Evolutionary conservation across 306 rosid species (phyloP).

Genomic region (Cyclanthera cordifolia): DNA sequence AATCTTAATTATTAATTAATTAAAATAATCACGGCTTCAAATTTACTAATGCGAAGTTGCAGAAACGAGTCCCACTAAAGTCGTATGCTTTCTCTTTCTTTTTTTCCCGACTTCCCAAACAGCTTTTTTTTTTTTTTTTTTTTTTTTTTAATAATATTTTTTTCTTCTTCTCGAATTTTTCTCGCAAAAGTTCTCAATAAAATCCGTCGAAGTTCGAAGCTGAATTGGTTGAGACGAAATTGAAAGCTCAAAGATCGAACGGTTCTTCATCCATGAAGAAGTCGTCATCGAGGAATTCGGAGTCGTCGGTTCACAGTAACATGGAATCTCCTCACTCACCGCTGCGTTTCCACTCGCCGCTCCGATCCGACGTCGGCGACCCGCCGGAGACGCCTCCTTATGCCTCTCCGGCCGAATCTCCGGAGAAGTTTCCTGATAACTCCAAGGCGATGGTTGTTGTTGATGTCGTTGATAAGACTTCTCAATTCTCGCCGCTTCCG

Average conservation of each 20-base stretch:
- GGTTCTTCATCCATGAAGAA: conserved; percentile 33
- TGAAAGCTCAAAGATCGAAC: neutral
- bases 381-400: conserved; percentile 42
- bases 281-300: conserved; percentile 40
- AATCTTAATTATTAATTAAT: neutral
- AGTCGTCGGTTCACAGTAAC: conserved; percentile 32
- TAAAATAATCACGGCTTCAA: neutral
- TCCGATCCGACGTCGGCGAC: conserved; percentile 62
- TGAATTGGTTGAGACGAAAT: conserved; percentile 19
- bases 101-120: conserved; percentile 17
- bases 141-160: no score
- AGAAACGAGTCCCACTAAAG: no score
- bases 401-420: conserved; percentile 49
- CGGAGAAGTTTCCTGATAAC: conserved; percentile 29
- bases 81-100: neutral
- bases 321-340: conserved; percentile 60
- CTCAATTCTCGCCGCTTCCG: conserved; percentile 31
- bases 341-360: conserved; percentile 51
- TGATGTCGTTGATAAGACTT: conserved; percentile 6
- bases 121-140: neutral
- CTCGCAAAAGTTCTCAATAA: conserved; percentile 12
- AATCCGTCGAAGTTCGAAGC: conserved; percentile 9
- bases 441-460: conserved; percentile 45
- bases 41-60: no score
- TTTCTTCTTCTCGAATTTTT: neutral